Evolutionary conservation across 139 green algal genomes (phyloP), one percentile per base, ranked within the genome.

Genomic region (Chlamydomonas schloesseri): DNA sequence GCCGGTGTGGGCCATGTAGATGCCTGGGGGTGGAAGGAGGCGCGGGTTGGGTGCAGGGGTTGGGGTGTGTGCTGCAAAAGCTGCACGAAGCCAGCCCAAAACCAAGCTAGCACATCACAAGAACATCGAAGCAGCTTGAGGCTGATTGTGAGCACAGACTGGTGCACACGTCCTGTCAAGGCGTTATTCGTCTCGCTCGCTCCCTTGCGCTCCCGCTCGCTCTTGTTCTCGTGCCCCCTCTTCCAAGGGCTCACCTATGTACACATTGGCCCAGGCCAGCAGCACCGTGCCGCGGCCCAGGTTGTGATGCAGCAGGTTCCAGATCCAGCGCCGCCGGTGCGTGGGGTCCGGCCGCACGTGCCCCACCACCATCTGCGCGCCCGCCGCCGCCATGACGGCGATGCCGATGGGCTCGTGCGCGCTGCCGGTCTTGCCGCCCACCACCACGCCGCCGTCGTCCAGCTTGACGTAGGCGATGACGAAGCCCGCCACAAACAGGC

Each of bases 281-380:
- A 62, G 9, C 14, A 87, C 5, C 28, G 55, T 57, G 34, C 8
- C 0, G 28, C 81, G 81, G 33, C 81, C 81, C 81, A 76, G 68
- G 33, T 60, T 80, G 69, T 78, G 69, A 69, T 87, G 81, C 13
- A 87, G 10, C 23, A 57, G 29, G 81, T 87, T 87, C 81, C 81
- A 87, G 3, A 64, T 17, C 60, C 17, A 0, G 0, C 14, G 0
- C 28, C 77, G 60, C 18, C 8, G 5, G 37, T 64, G 50, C 31
- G 50, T 23, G 17, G 77, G 77, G 31, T 42, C 29, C 28, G 77
- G 77, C 5, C 77, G 77, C 10, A 47, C 42, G 33, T 42, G 23
- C 33, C 10, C 74, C 18, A 71, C 13, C 28, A 82, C 14, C 29
- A 73, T 23, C 77, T 86, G 68, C 31, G 68, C 67, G 15, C 80